Conservation (phyloP, 2,329 filamentous ascomycete species). For the Seiridium unicorne region DNA sequence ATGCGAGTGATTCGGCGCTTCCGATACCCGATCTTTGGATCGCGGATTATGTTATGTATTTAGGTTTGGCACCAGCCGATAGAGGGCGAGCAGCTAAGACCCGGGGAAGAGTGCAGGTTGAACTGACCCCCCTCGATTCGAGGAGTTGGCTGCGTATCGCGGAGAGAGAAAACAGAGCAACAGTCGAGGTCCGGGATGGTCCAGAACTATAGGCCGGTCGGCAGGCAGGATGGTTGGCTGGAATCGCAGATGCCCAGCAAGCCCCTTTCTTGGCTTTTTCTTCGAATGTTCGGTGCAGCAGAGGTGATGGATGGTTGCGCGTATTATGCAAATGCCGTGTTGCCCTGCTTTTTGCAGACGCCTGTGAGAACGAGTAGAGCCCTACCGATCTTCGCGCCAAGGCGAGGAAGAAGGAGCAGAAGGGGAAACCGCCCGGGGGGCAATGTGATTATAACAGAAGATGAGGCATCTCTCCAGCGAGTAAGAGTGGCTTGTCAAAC, state of each 20-base stretch:
- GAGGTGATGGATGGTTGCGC: not conserved
- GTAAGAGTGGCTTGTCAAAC: slow-evolving; percentile 5
- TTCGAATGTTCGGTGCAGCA: slow-evolving; percentile 10
- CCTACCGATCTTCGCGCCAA: slow-evolving; percentile 8
- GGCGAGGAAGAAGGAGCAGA: not conserved
- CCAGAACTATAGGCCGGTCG: not conserved
- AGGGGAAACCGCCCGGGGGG: not conserved
- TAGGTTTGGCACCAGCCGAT: not conserved
- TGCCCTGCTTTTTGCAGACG: not conserved
- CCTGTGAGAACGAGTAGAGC: not conserved
- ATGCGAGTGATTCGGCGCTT: slow-evolving; percentile 3
- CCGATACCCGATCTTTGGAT: not conserved
- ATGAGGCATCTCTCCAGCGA: slow-evolving; percentile 2
- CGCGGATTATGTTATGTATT: not conserved
- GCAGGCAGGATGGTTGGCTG: not conserved
- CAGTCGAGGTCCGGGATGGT: not conserved
- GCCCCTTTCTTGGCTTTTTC: slow-evolving; percentile 10
- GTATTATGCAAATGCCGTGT: not conserved
- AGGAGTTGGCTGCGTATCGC: not conserved
- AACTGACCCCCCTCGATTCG: not conserved
- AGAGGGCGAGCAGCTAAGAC: not conserved
- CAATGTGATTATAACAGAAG: slow-evolving; percentile 5
- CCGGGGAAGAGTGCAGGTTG: not conserved
- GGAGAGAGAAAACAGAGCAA: too few relatives aligned
- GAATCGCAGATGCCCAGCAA: slow-evolving; percentile 3